A percentile compares a stretch with the other conserved stretches of the same genome.
Conservation (phyloP, 805 yeast genomes). For the Wickerhamomyces subpelliculosus region DNA sequence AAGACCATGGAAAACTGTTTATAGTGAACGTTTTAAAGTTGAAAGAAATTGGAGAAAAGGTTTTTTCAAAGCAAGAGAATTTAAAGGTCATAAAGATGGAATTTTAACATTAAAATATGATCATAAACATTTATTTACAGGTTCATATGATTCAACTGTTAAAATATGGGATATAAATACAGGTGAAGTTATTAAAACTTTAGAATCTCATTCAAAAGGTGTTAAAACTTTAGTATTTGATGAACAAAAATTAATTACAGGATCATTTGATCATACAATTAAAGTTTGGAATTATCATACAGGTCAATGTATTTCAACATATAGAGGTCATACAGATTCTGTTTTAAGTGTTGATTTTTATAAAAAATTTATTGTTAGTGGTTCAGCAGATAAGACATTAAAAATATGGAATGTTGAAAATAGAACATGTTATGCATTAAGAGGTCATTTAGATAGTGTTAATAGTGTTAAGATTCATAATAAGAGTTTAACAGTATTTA, state of each 20-base stretch:
- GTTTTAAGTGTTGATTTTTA: constrained; percentile 80
- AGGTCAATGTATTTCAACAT: constrained; percentile 90
- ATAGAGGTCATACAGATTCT: constrained; percentile 85
- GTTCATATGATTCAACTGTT: constrained; percentile 84
- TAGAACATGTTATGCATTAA: constrained; percentile 82
- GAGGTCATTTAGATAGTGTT: constrained; percentile 93
- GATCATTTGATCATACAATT: constrained; percentile 85
- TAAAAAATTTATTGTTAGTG: constrained; percentile 80
- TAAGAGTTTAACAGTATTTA: constrained; percentile 68
- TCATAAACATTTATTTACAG: constrained; percentile 76
- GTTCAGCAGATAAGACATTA: constrained; percentile 87
- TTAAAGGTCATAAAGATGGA: constrained; percentile 81
- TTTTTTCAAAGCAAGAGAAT: constrained; percentile 50
- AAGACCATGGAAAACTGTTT: constrained; percentile 94
- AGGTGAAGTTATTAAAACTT: constrained; percentile 68
- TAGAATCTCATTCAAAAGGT: constrained; percentile 85
- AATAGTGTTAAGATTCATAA: constrained; percentile 84
- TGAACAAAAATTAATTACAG: constrained; percentile 82
- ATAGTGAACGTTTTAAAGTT: constrained; percentile 82
- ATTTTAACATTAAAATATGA: constrained; percentile 84
- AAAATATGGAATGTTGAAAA: constrained; percentile 96
- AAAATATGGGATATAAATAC: constrained; percentile 90
- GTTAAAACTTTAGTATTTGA: constrained; percentile 83
- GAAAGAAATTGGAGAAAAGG: constrained; percentile 96
- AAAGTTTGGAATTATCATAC: constrained; percentile 95